Conservation (phyloP, 305 asterid species). For the Coffea humblotiana region DNA sequence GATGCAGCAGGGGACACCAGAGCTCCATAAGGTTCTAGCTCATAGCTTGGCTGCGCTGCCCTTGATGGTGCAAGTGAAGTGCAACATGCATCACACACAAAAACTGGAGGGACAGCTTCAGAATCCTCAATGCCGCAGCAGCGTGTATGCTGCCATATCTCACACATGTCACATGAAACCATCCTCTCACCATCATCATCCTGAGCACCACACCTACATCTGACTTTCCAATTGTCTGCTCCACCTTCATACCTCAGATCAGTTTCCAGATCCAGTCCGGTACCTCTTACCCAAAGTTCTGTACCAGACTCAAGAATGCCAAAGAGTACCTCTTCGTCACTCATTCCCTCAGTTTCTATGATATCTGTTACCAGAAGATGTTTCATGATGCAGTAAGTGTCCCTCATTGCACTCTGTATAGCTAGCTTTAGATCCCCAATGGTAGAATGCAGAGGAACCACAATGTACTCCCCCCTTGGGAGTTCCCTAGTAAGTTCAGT, state of each 20-base stretch:
- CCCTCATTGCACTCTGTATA: constrained; percentile 58
- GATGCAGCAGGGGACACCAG: constrained; percentile 24
- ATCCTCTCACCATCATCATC: constrained; percentile 94
- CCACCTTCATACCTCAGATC: constrained; percentile 70
- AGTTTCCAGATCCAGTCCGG: constrained; percentile 45
- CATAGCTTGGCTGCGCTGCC: constrained; percentile 18
- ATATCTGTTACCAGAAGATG: constrained; percentile 48
- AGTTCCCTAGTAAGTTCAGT: constrained; percentile 27
- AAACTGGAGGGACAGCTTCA: constrained; percentile 64
- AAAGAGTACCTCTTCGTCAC: constrained; percentile 65
- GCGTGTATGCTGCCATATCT: constrained; percentile 79
- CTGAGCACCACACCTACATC: constrained; percentile 73
- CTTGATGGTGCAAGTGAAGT: constrained; percentile 54
- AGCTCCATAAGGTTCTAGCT: constrained; percentile 22
- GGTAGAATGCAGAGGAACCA: constrained; percentile 72
- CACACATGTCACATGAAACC: constrained; percentile 89
- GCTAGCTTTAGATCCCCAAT: constrained; percentile 67
- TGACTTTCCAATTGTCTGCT: constrained; percentile 65
- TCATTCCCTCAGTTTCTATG: constrained; percentile 43
- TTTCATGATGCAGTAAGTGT: constrained; percentile 69
- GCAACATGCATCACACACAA: constrained; percentile 69
- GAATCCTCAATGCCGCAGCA: constrained; percentile 78
- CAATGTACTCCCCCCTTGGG: constrained; percentile 47
- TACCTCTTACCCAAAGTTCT: constrained; percentile 54
- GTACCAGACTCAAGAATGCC: constrained; percentile 65